These are phyloP conservation scores for Anacardium occidentale DNA, from an alignment of 345 rosid genomes.

Conservation along the genomic window DNA sequence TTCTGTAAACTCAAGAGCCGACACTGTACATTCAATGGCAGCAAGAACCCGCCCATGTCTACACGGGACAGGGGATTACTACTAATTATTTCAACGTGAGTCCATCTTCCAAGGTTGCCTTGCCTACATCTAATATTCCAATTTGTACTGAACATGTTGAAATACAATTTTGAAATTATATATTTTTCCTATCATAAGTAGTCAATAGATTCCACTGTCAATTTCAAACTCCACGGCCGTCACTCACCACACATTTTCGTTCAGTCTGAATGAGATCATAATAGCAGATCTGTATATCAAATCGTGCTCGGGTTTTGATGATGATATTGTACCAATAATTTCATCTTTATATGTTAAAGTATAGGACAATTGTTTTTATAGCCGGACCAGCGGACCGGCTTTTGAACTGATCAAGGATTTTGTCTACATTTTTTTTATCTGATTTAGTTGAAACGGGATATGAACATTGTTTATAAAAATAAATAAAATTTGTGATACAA, in stretches of 20 bases:
- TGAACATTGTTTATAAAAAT: too few species aligned
- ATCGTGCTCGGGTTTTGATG: too few species aligned
- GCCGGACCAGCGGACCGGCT: too few species aligned
- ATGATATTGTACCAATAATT: too few species aligned
- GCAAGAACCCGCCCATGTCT: not conserved
- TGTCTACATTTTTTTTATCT: too few species aligned
- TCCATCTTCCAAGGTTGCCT: not conserved
- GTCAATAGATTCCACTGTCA: constrained; percentile 6
- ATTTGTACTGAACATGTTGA: not conserved
- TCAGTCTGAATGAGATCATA: not conserved
- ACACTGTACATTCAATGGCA: not conserved
- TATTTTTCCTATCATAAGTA: not conserved
- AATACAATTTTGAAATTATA: not conserved
- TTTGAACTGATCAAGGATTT: too few species aligned
- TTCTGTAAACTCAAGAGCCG: constrained; percentile 9
- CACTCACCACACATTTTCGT: not conserved
- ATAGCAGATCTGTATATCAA: not conserved
- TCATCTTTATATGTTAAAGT: too few species aligned
- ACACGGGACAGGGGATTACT: not conserved
- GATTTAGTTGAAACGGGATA: too few species aligned
- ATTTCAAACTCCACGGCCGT: not conserved
- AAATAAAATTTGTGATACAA: too few species aligned
- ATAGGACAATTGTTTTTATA: too few species aligned
- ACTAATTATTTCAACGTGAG: not conserved
- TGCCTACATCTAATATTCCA: not conserved